These are phyloP conservation scores for Podospora pseudocomata DNA, from an alignment of 495 filamentous ascomycete species.

Conservation along the genomic window DNA sequence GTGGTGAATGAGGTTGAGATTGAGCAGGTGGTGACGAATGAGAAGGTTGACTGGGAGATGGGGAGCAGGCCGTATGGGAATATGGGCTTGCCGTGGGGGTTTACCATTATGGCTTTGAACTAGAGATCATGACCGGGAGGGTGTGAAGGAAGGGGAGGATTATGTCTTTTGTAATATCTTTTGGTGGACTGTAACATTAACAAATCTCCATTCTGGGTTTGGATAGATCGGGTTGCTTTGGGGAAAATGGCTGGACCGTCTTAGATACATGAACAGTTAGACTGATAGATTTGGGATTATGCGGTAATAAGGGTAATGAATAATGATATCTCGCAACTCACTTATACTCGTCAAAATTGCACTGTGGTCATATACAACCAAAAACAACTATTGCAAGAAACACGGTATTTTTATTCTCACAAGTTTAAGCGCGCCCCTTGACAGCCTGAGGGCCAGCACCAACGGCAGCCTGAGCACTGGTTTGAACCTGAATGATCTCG, in stretches of 20 bases:
- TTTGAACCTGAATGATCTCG: slow-evolving; percentile 48
- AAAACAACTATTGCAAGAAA: too few relatives aligned
- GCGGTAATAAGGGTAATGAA: slow-evolving; percentile 1
- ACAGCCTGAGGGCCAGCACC: slow-evolving; percentile 19
- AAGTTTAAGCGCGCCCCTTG: slow-evolving; percentile 13
- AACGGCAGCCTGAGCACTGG: slow-evolving; percentile 35
- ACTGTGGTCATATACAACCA: too few relatives aligned
- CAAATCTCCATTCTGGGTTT: slow-evolving; percentile 20
- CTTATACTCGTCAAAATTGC: neutral
- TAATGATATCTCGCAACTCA: slow-evolving; percentile 2
- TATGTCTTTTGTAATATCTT: neutral
- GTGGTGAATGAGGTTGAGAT: slow-evolving; percentile 9
- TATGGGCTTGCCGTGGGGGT: slow-evolving; percentile 37
- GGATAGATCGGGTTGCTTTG: slow-evolving; percentile 26
- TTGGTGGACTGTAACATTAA: slow-evolving; percentile 13
- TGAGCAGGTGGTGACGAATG: slow-evolving; percentile 10
- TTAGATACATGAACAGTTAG: slow-evolving; percentile 7
- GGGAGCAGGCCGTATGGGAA: slow-evolving; percentile 29
- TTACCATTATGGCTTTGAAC: slow-evolving; percentile 38
- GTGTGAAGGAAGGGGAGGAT: neutral
- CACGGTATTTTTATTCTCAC: neutral
- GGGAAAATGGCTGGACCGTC: neutral
- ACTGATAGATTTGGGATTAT: neutral
- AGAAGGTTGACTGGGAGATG: slow-evolving; percentile 26
- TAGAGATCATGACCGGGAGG: slow-evolving; percentile 5